Conservation (phyloP, 352 stramenopile genomes). For the Phytophthora boehmeriae region DNA sequence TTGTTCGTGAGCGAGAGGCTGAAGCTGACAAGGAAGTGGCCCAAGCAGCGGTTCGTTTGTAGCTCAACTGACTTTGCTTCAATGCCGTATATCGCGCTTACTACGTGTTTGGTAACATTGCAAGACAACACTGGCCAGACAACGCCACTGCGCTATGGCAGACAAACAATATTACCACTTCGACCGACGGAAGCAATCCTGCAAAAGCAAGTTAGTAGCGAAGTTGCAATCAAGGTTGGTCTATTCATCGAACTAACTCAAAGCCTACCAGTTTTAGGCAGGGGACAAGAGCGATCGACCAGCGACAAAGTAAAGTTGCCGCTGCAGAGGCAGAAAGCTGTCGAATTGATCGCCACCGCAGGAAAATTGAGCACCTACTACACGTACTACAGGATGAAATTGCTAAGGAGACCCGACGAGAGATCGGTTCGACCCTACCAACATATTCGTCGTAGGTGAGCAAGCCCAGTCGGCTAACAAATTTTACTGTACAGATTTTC, state of each 20-base stretch:
- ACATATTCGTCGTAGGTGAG: neutral
- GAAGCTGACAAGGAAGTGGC: conserved; percentile 28
- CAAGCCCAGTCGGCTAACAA: neutral
- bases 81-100: neutral
- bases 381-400: conserved; percentile 67
- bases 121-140: conserved; percentile 42
- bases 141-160: conserved; percentile 54
- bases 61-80: conserved; percentile 5
- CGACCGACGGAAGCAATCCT: conserved; percentile 34
- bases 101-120: neutral
- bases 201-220: conserved; percentile 12
- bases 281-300: neutral
- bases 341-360: conserved; percentile 54
- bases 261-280: too few relatives aligned
- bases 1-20: conserved; percentile 30
- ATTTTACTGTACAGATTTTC: conserved; percentile 23
- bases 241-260: neutral
- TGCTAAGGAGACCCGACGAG: conserved; percentile 54
- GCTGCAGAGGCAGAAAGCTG: conserved; percentile 16
- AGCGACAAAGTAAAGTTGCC: conserved; percentile 8
- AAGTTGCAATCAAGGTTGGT: too few relatives aligned
- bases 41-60: conserved; percentile 33
- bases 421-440: conserved; percentile 48
- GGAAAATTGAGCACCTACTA: conserved; percentile 64
- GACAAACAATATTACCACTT: conserved; percentile 54